These are phyloP conservation scores for Evansstolkia leycettana DNA, from an alignment of 495 filamentous ascomycete species.

Conservation along the genomic window DNA sequence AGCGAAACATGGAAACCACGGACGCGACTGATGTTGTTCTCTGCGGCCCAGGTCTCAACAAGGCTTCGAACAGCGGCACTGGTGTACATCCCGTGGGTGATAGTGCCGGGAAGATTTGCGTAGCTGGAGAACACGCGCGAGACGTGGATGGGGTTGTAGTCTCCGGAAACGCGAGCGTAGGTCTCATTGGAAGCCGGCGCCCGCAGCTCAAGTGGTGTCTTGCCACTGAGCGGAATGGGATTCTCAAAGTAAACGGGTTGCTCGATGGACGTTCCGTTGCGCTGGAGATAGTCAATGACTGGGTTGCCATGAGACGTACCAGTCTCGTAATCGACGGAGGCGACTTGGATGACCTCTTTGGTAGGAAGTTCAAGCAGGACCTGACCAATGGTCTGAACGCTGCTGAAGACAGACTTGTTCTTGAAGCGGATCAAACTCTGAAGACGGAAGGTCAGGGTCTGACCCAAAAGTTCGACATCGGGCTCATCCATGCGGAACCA, in stretches of 20 bases:
- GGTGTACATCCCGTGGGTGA: conserved; percentile 98
- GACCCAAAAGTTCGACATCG: conserved; percentile 72
- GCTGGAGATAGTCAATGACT: conserved; percentile 89
- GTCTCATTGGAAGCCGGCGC: conserved; percentile 97
- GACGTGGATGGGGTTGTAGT: conserved; percentile 98
- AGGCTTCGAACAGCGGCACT: conserved; percentile 93
- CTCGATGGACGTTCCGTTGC: conserved; percentile 85
- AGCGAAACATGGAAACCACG: conserved; percentile 91
- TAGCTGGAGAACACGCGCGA: conserved; percentile 93
- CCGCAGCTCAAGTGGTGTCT: conserved; percentile 71
- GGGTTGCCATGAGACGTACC: conserved; percentile 88
- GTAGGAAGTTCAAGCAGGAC: conserved; percentile 91
- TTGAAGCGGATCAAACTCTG: conserved; percentile 86
- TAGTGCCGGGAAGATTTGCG: conserved; percentile 87
- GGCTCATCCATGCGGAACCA: conserved; percentile 82
- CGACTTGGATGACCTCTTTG: conserved; percentile 94
- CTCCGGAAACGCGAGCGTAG: conserved; percentile 92
- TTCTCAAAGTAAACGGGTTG: conserved; percentile 97
- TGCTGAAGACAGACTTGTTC: conserved; percentile 86
- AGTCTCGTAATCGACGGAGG: conserved; percentile 86
- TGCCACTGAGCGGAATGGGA: conserved; percentile 86
- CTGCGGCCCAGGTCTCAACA: conserved; percentile 98
- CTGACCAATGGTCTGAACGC: conserved; percentile 84
- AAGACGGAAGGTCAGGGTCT: conserved; percentile 94
- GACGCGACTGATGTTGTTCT: conserved; percentile 96